phyloP scores from a whole-genome alignment of 2,329 filamentous ascomycete genomes.

The Blastomyces gilchristii region DNA sequence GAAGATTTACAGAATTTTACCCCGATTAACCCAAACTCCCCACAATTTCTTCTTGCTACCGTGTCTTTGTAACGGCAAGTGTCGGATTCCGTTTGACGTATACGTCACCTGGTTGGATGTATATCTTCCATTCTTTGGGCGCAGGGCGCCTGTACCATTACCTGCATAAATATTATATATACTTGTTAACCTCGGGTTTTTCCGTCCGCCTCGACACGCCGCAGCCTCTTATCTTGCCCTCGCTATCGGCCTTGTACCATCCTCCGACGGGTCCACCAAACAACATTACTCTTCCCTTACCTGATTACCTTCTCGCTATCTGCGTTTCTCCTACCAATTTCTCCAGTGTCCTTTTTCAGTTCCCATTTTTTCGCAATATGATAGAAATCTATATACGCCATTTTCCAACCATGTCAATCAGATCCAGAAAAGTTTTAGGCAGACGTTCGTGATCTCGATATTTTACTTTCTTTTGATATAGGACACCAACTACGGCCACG shows the following conservation, averaged over 20 bases:
- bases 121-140: not conserved
- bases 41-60: not conserved
- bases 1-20: not conserved
- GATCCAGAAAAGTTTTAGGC: not conserved
- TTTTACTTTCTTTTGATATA: not conserved
- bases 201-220: no score
- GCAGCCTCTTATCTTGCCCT: no score
- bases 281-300: not conserved
- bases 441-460: not conserved
- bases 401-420: not conserved
- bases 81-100: not conserved
- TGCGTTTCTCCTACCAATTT: not conserved
- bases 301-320: not conserved
- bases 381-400: not conserved
- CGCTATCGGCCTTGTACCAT: not conserved
- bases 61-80: not conserved
- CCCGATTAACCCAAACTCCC: not conserved
- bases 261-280: not conserved
- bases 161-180: not conserved
- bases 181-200: not conserved
- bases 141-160: conserved; percentile 3
- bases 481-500: not conserved
- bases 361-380: not conserved
- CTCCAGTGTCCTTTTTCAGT: not conserved
- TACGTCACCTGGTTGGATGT: not conserved